A percentile compares a stretch with the other conserved stretches of the same genome.
phyloP scores from a whole-genome alignment of 805 yeast genomes.

The Starmerella tilneyi region DNA sequence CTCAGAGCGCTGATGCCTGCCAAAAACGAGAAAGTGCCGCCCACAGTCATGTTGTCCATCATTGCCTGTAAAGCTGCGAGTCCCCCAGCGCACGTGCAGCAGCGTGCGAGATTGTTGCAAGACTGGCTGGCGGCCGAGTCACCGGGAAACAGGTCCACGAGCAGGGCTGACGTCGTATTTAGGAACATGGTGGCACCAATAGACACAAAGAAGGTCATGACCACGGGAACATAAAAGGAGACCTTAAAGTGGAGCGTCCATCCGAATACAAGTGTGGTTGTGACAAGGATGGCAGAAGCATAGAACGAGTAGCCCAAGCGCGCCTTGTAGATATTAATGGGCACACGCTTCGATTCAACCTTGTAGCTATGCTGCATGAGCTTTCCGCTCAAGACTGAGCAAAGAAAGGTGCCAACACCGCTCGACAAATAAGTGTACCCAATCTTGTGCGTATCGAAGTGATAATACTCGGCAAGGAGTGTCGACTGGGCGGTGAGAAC shows the following conservation, averaged over 20 bases:
- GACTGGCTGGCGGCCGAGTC: constrained; percentile 67
- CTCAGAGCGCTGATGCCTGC: constrained; percentile 35
- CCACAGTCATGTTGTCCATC: constrained; percentile 48
- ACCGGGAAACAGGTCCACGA: constrained; percentile 67
- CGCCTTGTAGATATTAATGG: constrained; percentile 38
- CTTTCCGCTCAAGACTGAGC: constrained; percentile 51
- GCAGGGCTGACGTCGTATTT: constrained; percentile 50
- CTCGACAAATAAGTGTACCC: constrained; percentile 68
- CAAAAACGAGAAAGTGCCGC: constrained; percentile 71
- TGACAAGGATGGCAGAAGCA: constrained; percentile 37
- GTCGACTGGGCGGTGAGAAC: constrained; percentile 56
- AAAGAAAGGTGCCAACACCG: constrained; percentile 55
- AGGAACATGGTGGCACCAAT: constrained; percentile 49
- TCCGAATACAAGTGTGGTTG: constrained; percentile 48
- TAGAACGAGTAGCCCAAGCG: constrained; percentile 41
- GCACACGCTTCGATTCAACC: constrained; percentile 23
- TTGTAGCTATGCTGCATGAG: constrained; percentile 45
- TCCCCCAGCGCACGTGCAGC: constrained; percentile 60
- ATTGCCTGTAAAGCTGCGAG: constrained; percentile 57
- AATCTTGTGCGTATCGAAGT: constrained; percentile 44
- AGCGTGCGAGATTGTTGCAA: constrained; percentile 59
- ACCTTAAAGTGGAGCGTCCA: constrained; percentile 54
- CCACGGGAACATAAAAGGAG: constrained; percentile 45
- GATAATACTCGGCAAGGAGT: constrained; percentile 41
- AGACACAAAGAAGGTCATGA: constrained; percentile 49